Base-by-base conservation (phyloP, 1,139 yeast species). In the Kurtzmaniella natalensis region DNA sequence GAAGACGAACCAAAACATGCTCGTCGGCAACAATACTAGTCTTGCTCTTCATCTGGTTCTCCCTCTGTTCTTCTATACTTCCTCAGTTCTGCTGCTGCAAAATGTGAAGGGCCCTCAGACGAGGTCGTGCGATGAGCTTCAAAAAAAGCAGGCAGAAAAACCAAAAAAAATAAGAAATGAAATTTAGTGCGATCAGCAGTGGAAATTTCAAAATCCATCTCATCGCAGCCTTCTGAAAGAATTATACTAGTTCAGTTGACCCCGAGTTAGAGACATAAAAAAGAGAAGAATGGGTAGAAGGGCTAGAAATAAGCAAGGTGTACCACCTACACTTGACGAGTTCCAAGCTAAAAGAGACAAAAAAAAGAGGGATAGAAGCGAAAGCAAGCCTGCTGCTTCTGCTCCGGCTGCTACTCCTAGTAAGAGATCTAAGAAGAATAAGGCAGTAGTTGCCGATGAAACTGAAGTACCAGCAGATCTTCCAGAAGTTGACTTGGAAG, bases 231-330 rank as follows among this genome's bases (percentile, higher is more conserved):
- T 19, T 13, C 15, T 11, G 7, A 16, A 23, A 23, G 14, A 23
- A 23, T 23, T 23, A 23, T 11, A 8, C 26, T 6, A 18, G 18
- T 23, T 7, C 8, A 25, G 8, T 9, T n/a, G n/a, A n/a, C 9
- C 10, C 23, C n/a, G n/a, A n/a, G n/a, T n/a, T 13, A 11, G 10
- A 10, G n/a, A n/a, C n/a, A n/a, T n/a, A n/a, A n/a, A 23, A 7
- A 14, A 13, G 6, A 11, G 4, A 38, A 21, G 25, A 53, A 87
- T 87, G 96, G 96, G 96, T 57, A 82, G 95, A 76, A 81, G 86
- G 70, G 84, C 87, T 40, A 85, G 81, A 65, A 82, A 84, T 54
- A 88, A 85, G 70, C 96, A 88, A 64, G 89, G 86, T 22, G 84
- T 75, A 39, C 96, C 96, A 46, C 96, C 96, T 28, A 55, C 85